phyloP scores from a whole-genome alignment of 805 yeast genomes.

The Zygosaccharomyces pseudorouxii region DNA sequence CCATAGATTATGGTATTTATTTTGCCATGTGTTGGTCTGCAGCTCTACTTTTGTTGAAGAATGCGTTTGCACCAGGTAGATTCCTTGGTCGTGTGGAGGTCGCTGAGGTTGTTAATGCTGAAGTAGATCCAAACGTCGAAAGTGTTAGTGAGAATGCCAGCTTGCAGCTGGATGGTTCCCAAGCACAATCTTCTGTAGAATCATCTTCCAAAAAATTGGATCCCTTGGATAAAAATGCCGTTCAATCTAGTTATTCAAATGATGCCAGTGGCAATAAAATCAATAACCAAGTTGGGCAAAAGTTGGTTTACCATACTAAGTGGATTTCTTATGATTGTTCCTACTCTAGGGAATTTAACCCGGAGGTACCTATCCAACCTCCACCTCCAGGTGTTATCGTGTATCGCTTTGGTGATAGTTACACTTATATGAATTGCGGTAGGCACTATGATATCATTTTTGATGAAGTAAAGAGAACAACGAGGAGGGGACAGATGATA shows the following conservation, averaged over 20 bases:
- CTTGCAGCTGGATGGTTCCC: slow-evolving; percentile 8
- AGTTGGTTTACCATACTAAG: slow-evolving; percentile 47
- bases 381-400: slow-evolving; percentile 93
- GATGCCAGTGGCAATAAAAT: neutral
- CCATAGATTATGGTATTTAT: slow-evolving; percentile 86
- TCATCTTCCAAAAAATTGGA: slow-evolving; percentile 9
- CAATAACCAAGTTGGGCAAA: slow-evolving; percentile 5
- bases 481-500: slow-evolving; percentile 55
- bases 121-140: slow-evolving; percentile 32
- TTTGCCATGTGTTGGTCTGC: slow-evolving; percentile 83
- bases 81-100: slow-evolving; percentile 76
- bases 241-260: neutral
- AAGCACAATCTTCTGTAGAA: slow-evolving; percentile 12
- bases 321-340: slow-evolving; percentile 60
- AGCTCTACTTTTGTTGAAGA: slow-evolving; percentile 65
- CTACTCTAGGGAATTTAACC: slow-evolving; percentile 46
- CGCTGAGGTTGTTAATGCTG: slow-evolving; percentile 66
- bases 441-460: slow-evolving; percentile 63
- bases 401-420: slow-evolving; percentile 75
- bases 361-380: slow-evolving; percentile 52
- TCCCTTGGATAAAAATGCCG: slow-evolving; percentile 7
- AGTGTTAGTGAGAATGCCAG: slow-evolving; percentile 5
- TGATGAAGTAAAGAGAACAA: slow-evolving; percentile 57
- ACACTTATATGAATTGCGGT: slow-evolving; percentile 77
- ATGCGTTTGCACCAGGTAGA: slow-evolving; percentile 76